Base-by-base conservation (phyloP, 2,329 filamentous ascomycete species). In the Clathrospora elynae region DNA sequence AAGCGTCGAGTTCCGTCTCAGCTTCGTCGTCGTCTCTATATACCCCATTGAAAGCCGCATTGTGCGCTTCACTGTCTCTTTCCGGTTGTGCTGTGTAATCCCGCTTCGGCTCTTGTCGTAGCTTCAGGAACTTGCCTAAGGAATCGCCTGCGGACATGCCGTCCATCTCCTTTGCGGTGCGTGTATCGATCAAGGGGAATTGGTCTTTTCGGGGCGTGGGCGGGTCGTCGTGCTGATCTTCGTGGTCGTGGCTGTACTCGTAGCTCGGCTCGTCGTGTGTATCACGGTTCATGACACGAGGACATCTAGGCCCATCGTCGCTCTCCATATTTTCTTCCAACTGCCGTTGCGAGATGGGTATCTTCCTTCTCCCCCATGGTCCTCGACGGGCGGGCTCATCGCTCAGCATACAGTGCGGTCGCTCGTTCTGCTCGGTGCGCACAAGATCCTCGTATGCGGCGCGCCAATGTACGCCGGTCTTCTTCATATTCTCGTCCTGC, bases 391-490 rank as follows among this genome's bases (percentile, higher is more conserved):
- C 10, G 17, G 16, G 19, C 13, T 34, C 35, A 5, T 18, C 12
- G 5, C 28, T 42, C 19, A 19, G 37, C 43, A 38, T 42, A 12
- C 38, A 37, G 13, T 42, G 30, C 16, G 29, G 28, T 6, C 33
- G 7, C 8, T 50, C 35, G 30, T 56, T 50, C 14, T 52, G 42
- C 26, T 60, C 47, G 4, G 78, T 67, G 33, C 73, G 73, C 11
- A 84, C 52, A 7, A 84, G 71, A 53, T 85, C 81, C 54, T 83
- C 80, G 52, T 82, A 84, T 0, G 81, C 81, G 35, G 78, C 75
- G 11, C 78, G 73, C 80, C 80, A 83, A 20, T 72, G 71, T 33
- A 68, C 52, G 51, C 71, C 64, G 42, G 68, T 41, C 30, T 63
- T 49, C 61, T 68, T 18, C 55, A 72, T 34, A 47, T 63, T 24